Evolutionary conservation across 2,329 filamentous ascomycete genomes (phyloP), one percentile per base, ranked within the genome.

Genomic region (Fragosphaeria purpurea): DNA sequence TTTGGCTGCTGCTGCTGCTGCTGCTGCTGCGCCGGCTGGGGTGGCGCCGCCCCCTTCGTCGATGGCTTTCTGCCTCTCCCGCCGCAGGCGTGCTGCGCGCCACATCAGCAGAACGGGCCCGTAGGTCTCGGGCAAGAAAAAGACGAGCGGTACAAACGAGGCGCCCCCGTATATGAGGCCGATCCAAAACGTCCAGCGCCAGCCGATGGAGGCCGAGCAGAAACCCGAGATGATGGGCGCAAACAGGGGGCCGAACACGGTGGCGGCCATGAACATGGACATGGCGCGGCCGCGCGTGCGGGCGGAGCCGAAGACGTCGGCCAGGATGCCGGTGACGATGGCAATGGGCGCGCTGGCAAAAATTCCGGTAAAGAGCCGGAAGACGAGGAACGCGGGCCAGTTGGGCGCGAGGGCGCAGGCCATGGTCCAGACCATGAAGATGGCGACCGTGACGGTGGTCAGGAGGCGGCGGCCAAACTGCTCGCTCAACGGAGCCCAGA

Each of bases 101-200:
- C 68, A 69, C 48, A 72, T 70, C 22, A 85, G 67, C 9, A 85
- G 69, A 4, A 80, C 68, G 0, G 80, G 81, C 0, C 67, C 74
- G 57, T 76, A 83, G 1, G 80, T 83, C 63, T 85, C 82, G 12
- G 80, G 83, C 51, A 88, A 71, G 22, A 22, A 22, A 53, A 83
- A 72, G n/a, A 79, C 51, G 11, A 86, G 65, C 1, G 80, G 67
- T 3, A 81, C 62, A 63, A 83, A 72, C 1, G 81, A 82, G 0
- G 66, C 65, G 32, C 76, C 83, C 2, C 84, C 85, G 50, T 86
- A 71, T 13, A 89, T 85, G 12, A 86, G 69, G 11, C 71, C 82
- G 31, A 88, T 74, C 77, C 83, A 86, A 60, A 86, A 86, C 1
- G 75, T 67, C 84, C 83, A 87, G 41, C 79, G 73, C 84, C 83